Percentiles rank a stretch among this genome's conserved stretches.
These are phyloP conservation scores for Cytospora chrysosperma DNA, from an alignment of 2,329 filamentous ascomycete species.

Conservation along the genomic window DNA sequence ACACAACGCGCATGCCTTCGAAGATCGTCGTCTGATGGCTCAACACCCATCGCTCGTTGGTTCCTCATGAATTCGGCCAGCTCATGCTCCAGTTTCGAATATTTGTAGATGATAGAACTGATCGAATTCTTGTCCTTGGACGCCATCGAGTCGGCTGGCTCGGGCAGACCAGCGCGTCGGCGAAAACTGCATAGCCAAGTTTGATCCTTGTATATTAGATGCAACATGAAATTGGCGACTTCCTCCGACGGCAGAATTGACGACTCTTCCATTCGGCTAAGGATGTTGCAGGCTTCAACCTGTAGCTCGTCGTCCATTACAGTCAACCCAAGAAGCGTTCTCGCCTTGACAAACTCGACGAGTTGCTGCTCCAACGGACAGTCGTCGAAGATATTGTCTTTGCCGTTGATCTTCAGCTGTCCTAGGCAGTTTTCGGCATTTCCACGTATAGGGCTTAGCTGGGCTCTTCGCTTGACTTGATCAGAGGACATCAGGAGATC, in stretches of 20 bases:
- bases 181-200: constrained; percentile 58
- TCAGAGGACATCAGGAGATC: constrained; percentile 56
- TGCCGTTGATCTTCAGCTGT: constrained; percentile 56
- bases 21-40: constrained; percentile 53
- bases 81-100: constrained; percentile 55
- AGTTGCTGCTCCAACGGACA: constrained; percentile 57
- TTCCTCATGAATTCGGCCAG: constrained; percentile 51
- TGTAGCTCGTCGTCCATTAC: constrained; percentile 61
- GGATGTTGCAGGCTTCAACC: constrained; percentile 56
- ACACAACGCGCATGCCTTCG: constrained; percentile 59
- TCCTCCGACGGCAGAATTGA: constrained; percentile 49
- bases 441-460: constrained; percentile 47
- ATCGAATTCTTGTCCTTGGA: constrained; percentile 55
- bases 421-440: constrained; percentile 48
- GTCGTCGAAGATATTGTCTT: constrained; percentile 55
- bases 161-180: constrained; percentile 55
- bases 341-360: constrained; percentile 52
- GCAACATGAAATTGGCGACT: constrained; percentile 56
- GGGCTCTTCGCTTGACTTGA: constrained; percentile 42
- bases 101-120: constrained; percentile 60
- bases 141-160: constrained; percentile 47
- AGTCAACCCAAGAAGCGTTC: constrained; percentile 55
- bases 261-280: constrained; percentile 55
- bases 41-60: constrained; percentile 45
- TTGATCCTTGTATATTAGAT: constrained; percentile 48